Evolutionary conservation across 2,329 filamentous ascomycete species (phyloP).

Genomic region (Falciphora oryzae): DNA sequence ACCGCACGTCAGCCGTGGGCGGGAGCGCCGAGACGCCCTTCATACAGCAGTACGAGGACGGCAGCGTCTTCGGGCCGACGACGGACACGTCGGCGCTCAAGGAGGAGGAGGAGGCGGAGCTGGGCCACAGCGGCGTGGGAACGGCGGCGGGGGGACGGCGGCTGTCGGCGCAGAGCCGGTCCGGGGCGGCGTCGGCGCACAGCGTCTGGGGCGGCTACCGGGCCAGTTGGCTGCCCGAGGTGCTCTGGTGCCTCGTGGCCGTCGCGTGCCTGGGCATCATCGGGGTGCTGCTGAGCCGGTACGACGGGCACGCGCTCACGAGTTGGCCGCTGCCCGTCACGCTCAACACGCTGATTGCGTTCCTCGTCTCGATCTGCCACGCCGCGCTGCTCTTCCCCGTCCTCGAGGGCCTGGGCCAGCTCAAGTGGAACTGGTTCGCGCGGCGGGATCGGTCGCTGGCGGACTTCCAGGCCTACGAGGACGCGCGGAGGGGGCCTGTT

Average conservation of each 20-base stretch:
- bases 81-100: neutral
- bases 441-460: conserved; percentile 18
- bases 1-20: too few species aligned
- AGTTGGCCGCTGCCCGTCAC: conserved; percentile 20
- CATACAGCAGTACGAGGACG: conserved; percentile 10
- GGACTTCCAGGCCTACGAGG: conserved; percentile 24
- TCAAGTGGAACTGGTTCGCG: conserved; percentile 28
- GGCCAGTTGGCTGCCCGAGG: conserved; percentile 18
- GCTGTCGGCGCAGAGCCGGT: neutral
- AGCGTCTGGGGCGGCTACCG: conserved; percentile 2
- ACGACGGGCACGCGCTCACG: conserved; percentile 17
- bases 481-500: conserved; percentile 17
- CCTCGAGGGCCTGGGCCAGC: conserved; percentile 23
- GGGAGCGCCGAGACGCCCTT: conserved; percentile 8
- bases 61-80: neutral
- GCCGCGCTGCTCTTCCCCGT: conserved; percentile 20
- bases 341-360: conserved; percentile 24
- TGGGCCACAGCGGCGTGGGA: neutral
- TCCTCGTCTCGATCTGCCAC: conserved; percentile 22
- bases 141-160: neutral
- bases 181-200: neutral
- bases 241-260: conserved; percentile 17
- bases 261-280: conserved; percentile 15
- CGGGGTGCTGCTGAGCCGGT: conserved; percentile 9
- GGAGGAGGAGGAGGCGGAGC: neutral